Evolutionary conservation across 495 filamentous ascomycete genomes (phyloP), one percentile per base, ranked within the genome.

Genomic region (Xylaria venustula): DNA sequence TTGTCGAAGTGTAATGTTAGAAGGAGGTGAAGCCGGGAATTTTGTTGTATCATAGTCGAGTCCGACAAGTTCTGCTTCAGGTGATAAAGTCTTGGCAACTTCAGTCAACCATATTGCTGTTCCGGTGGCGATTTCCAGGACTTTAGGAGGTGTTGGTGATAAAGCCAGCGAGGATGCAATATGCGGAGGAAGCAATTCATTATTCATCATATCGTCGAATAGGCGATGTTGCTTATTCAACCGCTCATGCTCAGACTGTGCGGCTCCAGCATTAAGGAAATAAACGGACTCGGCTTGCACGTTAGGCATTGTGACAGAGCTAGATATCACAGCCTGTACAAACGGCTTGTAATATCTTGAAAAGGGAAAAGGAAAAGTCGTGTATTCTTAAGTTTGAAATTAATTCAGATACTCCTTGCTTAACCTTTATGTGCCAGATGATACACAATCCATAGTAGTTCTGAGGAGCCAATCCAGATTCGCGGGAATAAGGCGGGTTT

Each of bases 91-190:
- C 47, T 60, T 52, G 4, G 57, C 57, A 4, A 60, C n/a, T 5
- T 60, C 57, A 1, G 12, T 23, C 0, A 60, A 25, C 57, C 47
- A 60, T 14, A 60, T 44, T 2, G 23, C 57, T 7, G 47, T 48
- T n/a, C 57, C 57, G 7, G 57, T 60, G 5, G 57, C 57, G 28
- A 60, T 60, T 14, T 60, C 57, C 0, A 52, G 12, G n/a, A 60
- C 34, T 37, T 52, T 60, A 1, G 57, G 57, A 1, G 54, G 44
- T 3, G 46, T 30, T 17, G 57, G 26, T 22, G 25, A 42, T 6
- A 25, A 4, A 15, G 23, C 7, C 14, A 60, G 45, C 7, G 22
- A n/a, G 15, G 57, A 28, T 30, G 23, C 12, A 14, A 60, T 28
- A n/a, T 52, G 46, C 1, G 57, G 57, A 34, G 57, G 57, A 3